Evolutionary conservation across 805 yeast genomes (phyloP), one percentile per base, ranked within the genome.

Genomic region (Myxozyma udenii): DNA sequence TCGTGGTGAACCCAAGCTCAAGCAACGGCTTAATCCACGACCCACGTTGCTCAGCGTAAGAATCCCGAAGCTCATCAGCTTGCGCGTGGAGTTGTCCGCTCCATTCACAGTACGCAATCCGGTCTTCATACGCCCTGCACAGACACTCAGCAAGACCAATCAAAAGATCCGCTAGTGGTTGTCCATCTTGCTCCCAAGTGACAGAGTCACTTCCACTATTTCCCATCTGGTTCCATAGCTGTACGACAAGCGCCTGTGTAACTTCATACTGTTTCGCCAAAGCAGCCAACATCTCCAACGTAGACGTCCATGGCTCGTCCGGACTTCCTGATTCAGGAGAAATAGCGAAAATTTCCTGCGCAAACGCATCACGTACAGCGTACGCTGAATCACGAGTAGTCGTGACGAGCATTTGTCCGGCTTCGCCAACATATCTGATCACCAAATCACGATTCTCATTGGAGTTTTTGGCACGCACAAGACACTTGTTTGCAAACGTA

Each of bases 21-120:
- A 83, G 74, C 50, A 87, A 67, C 2, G 76, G 50, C 44, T 72
- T 69, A 11, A 84, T 78, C 96, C 96, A 89, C 11, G 68, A 53
- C 1, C 66, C 68, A 5, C 74, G 66, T 46, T 68, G 64, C 11
- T 67, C 65, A 6, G 50, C 51, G 41, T 65, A 70, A 23, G 38
- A 42, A 21, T 33, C 38, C 16, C 48, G 38, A 18, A 57, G 37
- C n/a, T 54, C 45, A 12, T 58, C 59, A 28, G 35, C 46, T 23
- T 57, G 48, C 21, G 48, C 51, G 16, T 36, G 44, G 39, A 26
- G 26, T 18, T 24, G 36, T 49, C 46, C 64, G 58, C 54, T 22
- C 53, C 36, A 39, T n/a, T 41, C 43, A 41, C 53, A 57, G 32
- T 43, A 57, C 18, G 33, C 32, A 7, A 57, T 52, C 35, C 63